phyloP scores from a whole-genome alignment of 2,329 filamentous ascomycete species.

The Microcera coccophila region DNA sequence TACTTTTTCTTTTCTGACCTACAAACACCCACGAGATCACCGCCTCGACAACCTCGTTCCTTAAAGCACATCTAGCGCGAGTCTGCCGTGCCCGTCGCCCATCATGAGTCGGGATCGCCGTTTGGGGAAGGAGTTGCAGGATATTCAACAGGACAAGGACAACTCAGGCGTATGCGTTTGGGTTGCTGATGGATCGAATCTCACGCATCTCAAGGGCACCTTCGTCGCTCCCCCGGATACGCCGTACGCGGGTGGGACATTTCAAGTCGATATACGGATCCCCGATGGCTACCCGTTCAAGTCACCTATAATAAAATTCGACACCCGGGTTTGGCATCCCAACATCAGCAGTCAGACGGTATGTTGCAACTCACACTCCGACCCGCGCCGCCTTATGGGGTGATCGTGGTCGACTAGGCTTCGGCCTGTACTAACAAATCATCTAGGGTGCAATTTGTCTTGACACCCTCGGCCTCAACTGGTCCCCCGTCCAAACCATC shows the following conservation, averaged over 20 bases:
- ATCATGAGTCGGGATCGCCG: constrained; percentile 53
- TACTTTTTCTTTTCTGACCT: too few relatives aligned
- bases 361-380: too few relatives aligned
- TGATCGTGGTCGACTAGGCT: neutral
- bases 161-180: constrained; percentile 72
- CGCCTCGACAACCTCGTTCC: too few relatives aligned
- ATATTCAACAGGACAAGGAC: constrained; percentile 67
- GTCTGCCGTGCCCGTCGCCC: constrained; percentile 28
- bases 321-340: constrained; percentile 94
- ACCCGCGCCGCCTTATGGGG: neutral
- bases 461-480: constrained; percentile 82
- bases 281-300: constrained; percentile 90
- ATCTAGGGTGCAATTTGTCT: constrained; percentile 91
- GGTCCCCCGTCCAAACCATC: constrained; percentile 95
- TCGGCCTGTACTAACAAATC: constrained; percentile 1
- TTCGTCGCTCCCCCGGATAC: constrained; percentile 88
- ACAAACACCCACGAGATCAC: too few relatives aligned
- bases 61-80: too few relatives aligned
- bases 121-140: constrained; percentile 71
- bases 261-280: constrained; percentile 78
- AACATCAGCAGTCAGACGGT: constrained; percentile 94
- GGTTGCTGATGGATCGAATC: constrained; percentile 60
- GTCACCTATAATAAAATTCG: constrained; percentile 84
- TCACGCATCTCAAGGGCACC: constrained; percentile 77
- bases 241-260: constrained; percentile 85